Base-by-base conservation (phyloP, 2,329 filamentous ascomycete genomes). In the Nakataea oryzae region DNA sequence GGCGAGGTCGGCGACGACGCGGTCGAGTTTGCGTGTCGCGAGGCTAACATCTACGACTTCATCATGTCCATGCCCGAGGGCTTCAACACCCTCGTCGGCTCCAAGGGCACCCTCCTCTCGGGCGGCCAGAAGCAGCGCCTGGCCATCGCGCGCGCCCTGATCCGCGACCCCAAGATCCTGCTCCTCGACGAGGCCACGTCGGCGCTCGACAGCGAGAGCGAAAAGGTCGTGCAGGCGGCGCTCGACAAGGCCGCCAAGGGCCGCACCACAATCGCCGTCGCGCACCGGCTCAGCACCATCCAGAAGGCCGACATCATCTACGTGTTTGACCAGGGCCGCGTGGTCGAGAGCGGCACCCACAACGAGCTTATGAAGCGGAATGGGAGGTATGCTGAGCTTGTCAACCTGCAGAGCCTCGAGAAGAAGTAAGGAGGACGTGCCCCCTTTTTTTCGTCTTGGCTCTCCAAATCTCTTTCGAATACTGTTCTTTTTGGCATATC, bases 41-140 rank as follows among this genome's bases (percentile, higher is more conserved):
- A 96, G 71, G 90, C 92, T 67, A 96, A 96, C 71, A 96, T 96
- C 66, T 92, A 93, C 75, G 91, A 96, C 69, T 96, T 96, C 71
- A 92, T 96, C 76, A 79, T 90, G 68, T 93, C 89, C 5, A 79
- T 96, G 24, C 91, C 66, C 1, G 91, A 96, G 2, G 92, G 91
- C 21, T 92, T 96, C 77, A 84, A 87, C 69, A 96, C 93, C 0
- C 71, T 93, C 2, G 92, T 96, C 32, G 93, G 95, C 30, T 90
- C 83, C 72, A 96, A 96, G 76, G 95, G 93, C 57, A 83, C 86
- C 21, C 84, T 97, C 71, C 78, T 96, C 21, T 93, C 88, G 2
- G 93, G 95, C 62, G 95, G 93, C 0, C 95, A 97, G 75, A 96
- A 96, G 72, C 93, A 97, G 75, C 89, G 95, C 64, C 87, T 97